Base-by-base conservation (phyloP, 2,329 filamentous ascomycete genomes). In the Fusarium cicatricum region DNA sequence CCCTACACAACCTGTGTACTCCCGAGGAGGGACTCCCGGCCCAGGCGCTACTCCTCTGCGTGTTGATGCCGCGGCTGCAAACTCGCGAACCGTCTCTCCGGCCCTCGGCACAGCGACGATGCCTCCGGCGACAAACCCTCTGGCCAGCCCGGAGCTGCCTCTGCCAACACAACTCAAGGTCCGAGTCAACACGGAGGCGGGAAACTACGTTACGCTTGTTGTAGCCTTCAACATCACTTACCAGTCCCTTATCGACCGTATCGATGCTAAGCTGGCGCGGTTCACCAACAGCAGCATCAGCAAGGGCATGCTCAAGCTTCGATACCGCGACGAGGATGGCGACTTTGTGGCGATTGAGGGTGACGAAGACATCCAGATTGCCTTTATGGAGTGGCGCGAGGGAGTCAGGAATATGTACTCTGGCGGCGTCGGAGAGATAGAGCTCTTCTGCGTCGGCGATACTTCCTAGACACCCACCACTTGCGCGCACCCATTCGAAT, bases 161-260 rank as follows among this genome's bases (percentile, higher is more conserved):
- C 73, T 83, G 43, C 85, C 82, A 39, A 87, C 90, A 8, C 95
- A 98, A 71, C 83, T 99, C 45, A 98, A 97, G 77, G 93, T 97
- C 44, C 96, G 96, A 73, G 92, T 99, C 52, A 94, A 94, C 70
- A 96, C 91, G 71, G 91, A 95, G 55, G 79, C 76, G 39, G 90
- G 90, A 40, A 95, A 93, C 71, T 96, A 96, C 66, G 90, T 97
- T 55, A 97, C 94, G 1, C 83, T 99, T n/a, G 94, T 99, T 11
- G 96, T 97, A 36, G 90, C 92, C 28, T 96, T 92, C 75, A 97
- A 96, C 72, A 98, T 98, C 68, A 90, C 91, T 34, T 98, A 96
- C 75, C 91, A 95, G 64, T 95, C 91, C 19, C 82, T 99, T 50
- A 92, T 95, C 62, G 95, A 98, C 72, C 90, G 95, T 11, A 97